A percentile compares a stretch with the other conserved stretches of the same genome.
phyloP scores from a whole-genome alignment of 2,329 filamentous ascomycete genomes.

The Microcyclospora tardicrescens region DNA sequence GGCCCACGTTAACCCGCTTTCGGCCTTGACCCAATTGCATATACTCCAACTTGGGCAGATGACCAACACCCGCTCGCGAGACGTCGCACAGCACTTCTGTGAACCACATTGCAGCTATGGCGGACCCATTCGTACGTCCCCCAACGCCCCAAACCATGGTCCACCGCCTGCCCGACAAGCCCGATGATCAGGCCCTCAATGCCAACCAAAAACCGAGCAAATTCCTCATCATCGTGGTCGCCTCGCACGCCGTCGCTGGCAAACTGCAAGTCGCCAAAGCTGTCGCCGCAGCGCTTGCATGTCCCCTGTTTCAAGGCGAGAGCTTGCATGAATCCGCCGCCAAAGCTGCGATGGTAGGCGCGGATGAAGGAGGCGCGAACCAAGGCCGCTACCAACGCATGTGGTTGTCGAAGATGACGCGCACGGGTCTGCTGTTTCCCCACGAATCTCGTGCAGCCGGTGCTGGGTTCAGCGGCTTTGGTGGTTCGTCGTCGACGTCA shows the following conservation, averaged over 20 bases:
- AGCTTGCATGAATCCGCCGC: conserved; percentile 6
- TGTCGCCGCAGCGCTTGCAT: conserved; percentile 1
- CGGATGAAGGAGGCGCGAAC: conserved; percentile 1
- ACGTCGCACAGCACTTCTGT: too few species aligned
- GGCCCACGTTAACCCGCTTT: too few species aligned
- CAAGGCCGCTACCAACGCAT: conserved; percentile 5
- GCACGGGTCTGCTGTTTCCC: conserved; percentile 6
- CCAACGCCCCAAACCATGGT: conserved; percentile 5
- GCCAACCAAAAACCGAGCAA: conserved; percentile 1
- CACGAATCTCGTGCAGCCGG: conserved; percentile 3
- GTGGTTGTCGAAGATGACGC: conserved; percentile 7
- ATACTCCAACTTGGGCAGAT: too few species aligned
- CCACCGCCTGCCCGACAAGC: conserved; percentile 4
- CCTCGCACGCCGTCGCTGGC: conserved; percentile 3
- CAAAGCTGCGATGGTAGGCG: conserved; percentile 3
- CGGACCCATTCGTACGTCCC: conserved; percentile 1
- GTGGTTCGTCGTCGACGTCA: conserved; percentile 3
- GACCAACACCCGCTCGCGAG: too few species aligned
- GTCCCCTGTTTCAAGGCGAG: conserved; percentile 4
- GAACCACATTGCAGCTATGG: conserved; percentile 34
- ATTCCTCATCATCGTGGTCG: conserved; percentile 4
- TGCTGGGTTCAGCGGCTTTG: conserved; percentile 4
- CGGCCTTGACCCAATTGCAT: too few species aligned
- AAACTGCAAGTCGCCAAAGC: conserved; percentile 3
- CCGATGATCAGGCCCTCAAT: not conserved